phyloP scores from a whole-genome alignment of 2,329 filamentous ascomycete species.

The Aspergillus candidus region DNA sequence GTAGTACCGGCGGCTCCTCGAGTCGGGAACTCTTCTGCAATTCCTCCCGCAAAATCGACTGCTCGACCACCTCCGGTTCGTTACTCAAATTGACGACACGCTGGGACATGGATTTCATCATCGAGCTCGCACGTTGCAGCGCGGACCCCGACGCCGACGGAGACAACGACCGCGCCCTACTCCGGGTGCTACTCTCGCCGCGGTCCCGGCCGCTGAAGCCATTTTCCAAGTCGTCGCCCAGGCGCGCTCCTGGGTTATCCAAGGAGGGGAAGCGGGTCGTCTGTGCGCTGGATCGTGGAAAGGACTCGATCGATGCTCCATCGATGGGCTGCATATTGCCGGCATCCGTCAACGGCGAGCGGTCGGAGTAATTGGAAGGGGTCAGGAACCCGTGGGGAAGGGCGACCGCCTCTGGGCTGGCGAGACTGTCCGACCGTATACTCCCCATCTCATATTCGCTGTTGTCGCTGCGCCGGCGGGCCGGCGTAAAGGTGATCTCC shows the following conservation, averaged over 20 bases:
- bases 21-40: conserved; percentile 48
- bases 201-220: conserved; percentile 48
- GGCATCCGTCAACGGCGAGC: conserved; percentile 54
- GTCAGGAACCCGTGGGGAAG: conserved; percentile 46
- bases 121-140: conserved; percentile 64
- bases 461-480: conserved; percentile 21
- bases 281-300: conserved; percentile 43
- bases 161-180: conserved; percentile 52
- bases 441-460: conserved; percentile 24
- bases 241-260: conserved; percentile 38
- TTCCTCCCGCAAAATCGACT: conserved; percentile 56
- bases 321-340: conserved; percentile 53
- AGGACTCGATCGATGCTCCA: conserved; percentile 37
- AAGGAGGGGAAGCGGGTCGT: conserved; percentile 49
- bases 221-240: conserved; percentile 62
- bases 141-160: conserved; percentile 57
- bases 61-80: conserved; percentile 76
- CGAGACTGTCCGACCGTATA: conserved; percentile 24
- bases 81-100: conserved; percentile 97
- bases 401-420: conserved; percentile 37
- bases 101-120: conserved; percentile 84
- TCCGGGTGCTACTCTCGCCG: conserved; percentile 47
- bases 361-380: conserved; percentile 48
- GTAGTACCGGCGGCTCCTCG: conserved; percentile 47
- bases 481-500: conserved; percentile 13